These are phyloP conservation scores for Aspergillus funiculosus DNA, from an alignment of 495 filamentous ascomycete species.

Conservation along the genomic window DNA sequence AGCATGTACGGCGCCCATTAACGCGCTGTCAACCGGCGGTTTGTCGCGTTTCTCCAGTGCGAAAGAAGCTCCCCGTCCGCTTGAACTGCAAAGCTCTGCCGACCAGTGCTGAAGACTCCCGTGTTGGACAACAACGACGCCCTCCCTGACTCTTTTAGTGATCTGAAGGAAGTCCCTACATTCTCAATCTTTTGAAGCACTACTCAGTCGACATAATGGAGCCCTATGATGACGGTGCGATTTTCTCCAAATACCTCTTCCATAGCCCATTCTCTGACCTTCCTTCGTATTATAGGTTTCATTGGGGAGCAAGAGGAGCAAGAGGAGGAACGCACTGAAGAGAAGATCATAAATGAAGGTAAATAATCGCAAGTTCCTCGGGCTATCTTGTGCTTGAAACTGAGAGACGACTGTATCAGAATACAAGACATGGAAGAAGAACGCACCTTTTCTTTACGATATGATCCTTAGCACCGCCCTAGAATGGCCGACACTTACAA, in stretches of 20 bases:
- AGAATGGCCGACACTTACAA: conserved; percentile 96
- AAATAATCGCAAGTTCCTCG: conserved; percentile 10
- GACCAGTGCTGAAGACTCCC: conserved; percentile 1
- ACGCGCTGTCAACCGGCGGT: conserved; percentile 28
- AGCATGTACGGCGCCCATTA: conserved; percentile 32
- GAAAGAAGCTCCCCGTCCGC: conserved; percentile 9
- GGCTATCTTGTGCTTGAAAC: not conserved
- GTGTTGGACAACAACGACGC: not conserved
- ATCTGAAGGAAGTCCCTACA: not conserved
- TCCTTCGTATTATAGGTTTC: conserved; percentile 20
- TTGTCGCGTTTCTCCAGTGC: conserved; percentile 23
- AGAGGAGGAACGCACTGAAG: conserved; percentile 66
- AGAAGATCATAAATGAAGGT: conserved; percentile 95
- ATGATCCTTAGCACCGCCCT: conserved; percentile 90
- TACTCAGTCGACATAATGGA: conserved; percentile 28
- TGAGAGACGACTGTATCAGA: conserved; percentile 47
- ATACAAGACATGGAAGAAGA: conserved; percentile 99
- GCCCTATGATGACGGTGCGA: conserved; percentile 36
- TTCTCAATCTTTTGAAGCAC: conserved; percentile 2
- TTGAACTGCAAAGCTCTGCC: conserved; percentile 21
- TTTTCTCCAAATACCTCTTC: conserved; percentile 7
- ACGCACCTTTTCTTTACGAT: conserved; percentile 95
- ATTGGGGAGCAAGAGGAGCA: conserved; percentile 50
- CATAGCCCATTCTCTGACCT: conserved; percentile 15
- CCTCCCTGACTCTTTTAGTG: not conserved